phyloP scores from a whole-genome alignment of 345 rosid species.

The Streptanthus diversifolius region DNA sequence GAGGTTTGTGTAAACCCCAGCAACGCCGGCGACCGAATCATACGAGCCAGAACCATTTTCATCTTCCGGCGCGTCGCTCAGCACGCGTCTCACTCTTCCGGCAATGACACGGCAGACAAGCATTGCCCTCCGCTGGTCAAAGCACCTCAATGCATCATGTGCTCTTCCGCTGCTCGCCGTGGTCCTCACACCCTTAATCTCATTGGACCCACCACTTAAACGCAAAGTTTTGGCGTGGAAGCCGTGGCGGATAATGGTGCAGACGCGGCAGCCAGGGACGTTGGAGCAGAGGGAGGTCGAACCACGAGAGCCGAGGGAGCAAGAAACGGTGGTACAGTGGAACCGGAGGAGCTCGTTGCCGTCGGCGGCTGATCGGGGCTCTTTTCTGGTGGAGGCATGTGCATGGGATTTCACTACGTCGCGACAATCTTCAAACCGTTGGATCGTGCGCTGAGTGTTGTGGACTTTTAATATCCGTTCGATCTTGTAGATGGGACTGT shows the following conservation, averaged over 20 bases:
- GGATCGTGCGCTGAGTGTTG: slow-evolving; percentile 82
- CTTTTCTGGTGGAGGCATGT: slow-evolving; percentile 52
- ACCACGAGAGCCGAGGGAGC: slow-evolving; percentile 68
- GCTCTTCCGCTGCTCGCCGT: slow-evolving; percentile 86
- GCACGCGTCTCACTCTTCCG: slow-evolving; percentile 55
- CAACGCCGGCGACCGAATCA: slow-evolving; percentile 60
- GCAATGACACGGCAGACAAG: slow-evolving; percentile 84
- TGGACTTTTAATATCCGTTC: slow-evolving; percentile 83
- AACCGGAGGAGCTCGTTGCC: slow-evolving; percentile 86
- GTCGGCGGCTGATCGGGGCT: slow-evolving; percentile 79
- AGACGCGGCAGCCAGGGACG: slow-evolving; percentile 72
- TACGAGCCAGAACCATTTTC: slow-evolving; percentile 38
- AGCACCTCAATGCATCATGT: slow-evolving; percentile 52
- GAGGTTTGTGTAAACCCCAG: slow-evolving; percentile 56
- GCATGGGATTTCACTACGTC: slow-evolving; percentile 56
- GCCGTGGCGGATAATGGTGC: slow-evolving; percentile 74
- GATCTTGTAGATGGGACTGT: slow-evolving; percentile 59
- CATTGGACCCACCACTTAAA: slow-evolving; percentile 25
- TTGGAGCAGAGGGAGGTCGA: slow-evolving; percentile 61
- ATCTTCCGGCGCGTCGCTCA: slow-evolving; percentile 48
- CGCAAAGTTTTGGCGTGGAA: slow-evolving; percentile 48
- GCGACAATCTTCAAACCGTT: slow-evolving; percentile 82
- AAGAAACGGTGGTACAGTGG: slow-evolving; percentile 60
- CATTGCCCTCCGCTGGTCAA: slow-evolving; percentile 69
- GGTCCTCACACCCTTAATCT: slow-evolving; percentile 50